Evolutionary conservation across 2,329 filamentous ascomycete species (phyloP), one percentile per base, ranked within the genome.

Genomic region (Colletotrichum musicola): DNA sequence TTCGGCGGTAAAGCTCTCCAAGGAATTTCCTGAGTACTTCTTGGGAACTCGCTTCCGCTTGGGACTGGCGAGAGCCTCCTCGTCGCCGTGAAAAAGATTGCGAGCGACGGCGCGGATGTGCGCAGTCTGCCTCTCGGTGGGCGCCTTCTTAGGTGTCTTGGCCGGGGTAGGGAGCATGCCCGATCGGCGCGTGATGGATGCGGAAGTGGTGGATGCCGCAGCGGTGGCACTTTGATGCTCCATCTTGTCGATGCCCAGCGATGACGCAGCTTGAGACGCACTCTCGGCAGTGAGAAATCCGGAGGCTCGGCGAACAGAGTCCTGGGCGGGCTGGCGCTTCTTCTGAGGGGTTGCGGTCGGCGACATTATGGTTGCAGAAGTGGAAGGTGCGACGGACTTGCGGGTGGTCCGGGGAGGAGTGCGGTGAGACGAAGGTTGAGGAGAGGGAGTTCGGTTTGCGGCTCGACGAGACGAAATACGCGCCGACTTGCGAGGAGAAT

Each of bases 101-200:
- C 88, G 86, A 30, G 89, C 86, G 71, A 91, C 82, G 2, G 83
- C 80, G 56, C 83, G 81, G 64, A 90, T 84, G 56, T 84, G 83
- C 70, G 84, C 82, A 59, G 83, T 80, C 27, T 82, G 82, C 75
- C 86, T 83, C 74, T 82, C 81, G 18, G 82, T 83, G 1, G 84
- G 83, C 54, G 86, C 83, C 82, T 92, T 93, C 78, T 86, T 86
- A 3, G 90, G 93, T 3, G 93, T 95, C 82, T 95, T 95, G 72
- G 89, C 87, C 2, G 93, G 93, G 3, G 93, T 95, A 16, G 91
- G 92, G 53, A 95, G 87, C 86, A 93, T 92, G 71, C 83, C 85
- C 62, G 79, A 74, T 62, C 77, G 73, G 62, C 79, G 79, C 18
- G 80, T 75, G 56, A 78, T 56, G 54, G 78, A 72, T 27, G 73